Percentiles rank a stretch among this genome's conserved stretches.
Conservation (phyloP, 495 filamentous ascomycete genomes). For the Penicillium bialowiezense region DNA sequence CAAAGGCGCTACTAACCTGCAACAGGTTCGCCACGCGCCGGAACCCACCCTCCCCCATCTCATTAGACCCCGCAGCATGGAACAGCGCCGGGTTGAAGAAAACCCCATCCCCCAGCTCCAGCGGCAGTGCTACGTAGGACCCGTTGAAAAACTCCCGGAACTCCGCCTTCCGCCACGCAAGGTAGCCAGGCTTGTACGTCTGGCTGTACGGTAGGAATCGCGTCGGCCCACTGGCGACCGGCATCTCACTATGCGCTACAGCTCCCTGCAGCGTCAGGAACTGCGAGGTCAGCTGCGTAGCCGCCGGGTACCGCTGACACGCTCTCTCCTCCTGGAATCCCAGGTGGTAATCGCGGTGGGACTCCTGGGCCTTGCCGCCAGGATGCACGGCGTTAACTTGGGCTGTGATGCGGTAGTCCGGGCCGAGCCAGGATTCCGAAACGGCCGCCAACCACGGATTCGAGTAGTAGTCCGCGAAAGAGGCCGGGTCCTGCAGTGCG, state of each 20-base stretch:
- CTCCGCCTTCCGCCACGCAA: conserved; percentile 45
- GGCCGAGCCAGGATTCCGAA: conserved; percentile 49
- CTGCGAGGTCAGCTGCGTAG: conserved; percentile 43
- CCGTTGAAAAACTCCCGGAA: conserved; percentile 48
- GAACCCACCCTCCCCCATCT: conserved; percentile 27
- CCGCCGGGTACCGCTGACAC: conserved; percentile 36
- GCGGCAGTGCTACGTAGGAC: conserved; percentile 43
- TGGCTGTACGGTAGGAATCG: conserved; percentile 54
- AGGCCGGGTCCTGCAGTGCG: conserved; percentile 38
- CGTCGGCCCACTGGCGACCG: conserved; percentile 49
- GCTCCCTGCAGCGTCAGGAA: conserved; percentile 56
- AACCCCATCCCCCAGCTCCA: conserved; percentile 48
- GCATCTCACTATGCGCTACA: conserved; percentile 56
- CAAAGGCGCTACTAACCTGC: conserved; percentile 54
- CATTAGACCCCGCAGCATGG: conserved; percentile 55
- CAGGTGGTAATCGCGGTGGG: conserved; percentile 58
- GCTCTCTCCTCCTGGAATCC: conserved; percentile 46
- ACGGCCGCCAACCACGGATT: conserved; percentile 51
- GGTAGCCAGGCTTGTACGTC: conserved; percentile 47
- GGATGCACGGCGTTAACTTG: conserved; percentile 58
- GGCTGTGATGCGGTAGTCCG: conserved; percentile 49
- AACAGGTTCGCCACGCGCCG: conserved; percentile 50
- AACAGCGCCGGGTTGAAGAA: conserved; percentile 59
- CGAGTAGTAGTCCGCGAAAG: conserved; percentile 51
- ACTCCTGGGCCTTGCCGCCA: conserved; percentile 46